Conservation (phyloP, 306 rosid species). For the Citrullus amarus region DNA sequence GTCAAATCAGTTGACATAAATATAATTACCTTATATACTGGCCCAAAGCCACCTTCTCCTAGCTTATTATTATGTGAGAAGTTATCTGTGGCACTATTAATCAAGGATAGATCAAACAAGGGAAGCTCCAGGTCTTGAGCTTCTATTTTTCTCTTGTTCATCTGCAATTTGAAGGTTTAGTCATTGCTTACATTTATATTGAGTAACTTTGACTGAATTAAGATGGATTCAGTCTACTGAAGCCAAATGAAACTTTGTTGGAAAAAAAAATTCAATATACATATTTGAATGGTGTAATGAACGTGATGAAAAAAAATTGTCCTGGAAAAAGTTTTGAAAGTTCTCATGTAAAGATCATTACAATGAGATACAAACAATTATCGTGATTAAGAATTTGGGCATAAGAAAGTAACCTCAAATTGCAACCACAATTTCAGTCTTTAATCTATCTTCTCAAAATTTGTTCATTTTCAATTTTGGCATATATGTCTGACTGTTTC, state of each 20-base stretch:
- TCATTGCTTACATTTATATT: background rate
- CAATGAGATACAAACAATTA: background rate
- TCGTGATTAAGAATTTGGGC: background rate
- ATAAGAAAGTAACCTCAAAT: background rate
- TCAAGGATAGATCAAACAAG: slow-evolving; percentile 21
- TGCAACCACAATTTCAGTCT: background rate
- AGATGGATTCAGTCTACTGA: background rate
- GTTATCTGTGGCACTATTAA: slow-evolving; percentile 33
- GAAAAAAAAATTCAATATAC: background rate
- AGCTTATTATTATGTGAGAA: slow-evolving; percentile 26
- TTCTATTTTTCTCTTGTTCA: background rate
- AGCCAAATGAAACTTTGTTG: background rate
- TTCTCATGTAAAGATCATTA: background rate
- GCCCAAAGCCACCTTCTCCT: slow-evolving; percentile 32
- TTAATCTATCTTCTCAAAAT: background rate
- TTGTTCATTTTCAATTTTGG: background rate
- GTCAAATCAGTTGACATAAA: background rate
- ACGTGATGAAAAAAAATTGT: background rate
- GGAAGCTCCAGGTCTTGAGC: slow-evolving; percentile 36
- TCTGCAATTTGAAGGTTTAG: background rate
- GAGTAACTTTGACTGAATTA: background rate
- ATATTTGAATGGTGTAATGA: background rate
- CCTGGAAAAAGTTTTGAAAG: background rate
- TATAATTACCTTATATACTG: slow-evolving; percentile 30
- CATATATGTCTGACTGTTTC: background rate